phyloP scores from a whole-genome alignment of 192 early-diverging fungal genomes.

The Gonapodya prolifera region DNA sequence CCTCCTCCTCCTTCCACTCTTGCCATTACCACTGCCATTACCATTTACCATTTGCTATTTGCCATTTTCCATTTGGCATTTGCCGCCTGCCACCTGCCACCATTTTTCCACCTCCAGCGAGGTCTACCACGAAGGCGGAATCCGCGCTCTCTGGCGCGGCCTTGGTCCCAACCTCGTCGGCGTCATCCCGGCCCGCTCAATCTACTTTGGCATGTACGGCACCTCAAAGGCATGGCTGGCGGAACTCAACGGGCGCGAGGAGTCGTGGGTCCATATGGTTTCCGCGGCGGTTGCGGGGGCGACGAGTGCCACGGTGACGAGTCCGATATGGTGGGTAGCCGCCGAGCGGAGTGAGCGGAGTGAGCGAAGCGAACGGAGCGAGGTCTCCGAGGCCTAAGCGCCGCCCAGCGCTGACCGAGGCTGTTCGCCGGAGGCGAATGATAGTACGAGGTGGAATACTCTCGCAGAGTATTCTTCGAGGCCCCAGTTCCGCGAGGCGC shows the following conservation, averaged over 20 bases:
- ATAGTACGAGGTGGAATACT: no score
- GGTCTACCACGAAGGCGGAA: slow-evolving; percentile 64
- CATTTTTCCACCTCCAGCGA: slow-evolving; percentile 25
- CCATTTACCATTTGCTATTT: slow-evolving; percentile 5
- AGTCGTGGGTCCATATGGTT: slow-evolving; percentile 61
- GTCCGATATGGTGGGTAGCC: slow-evolving; percentile 73
- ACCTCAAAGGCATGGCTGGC: slow-evolving; percentile 74
- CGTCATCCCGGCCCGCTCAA: slow-evolving; percentile 89
- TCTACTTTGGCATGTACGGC: slow-evolving; percentile 87
- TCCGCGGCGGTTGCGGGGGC: slow-evolving; percentile 64
- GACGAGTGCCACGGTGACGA: slow-evolving; percentile 69
- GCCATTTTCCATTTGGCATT: slow-evolving; percentile 16
- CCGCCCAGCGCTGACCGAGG: no score
- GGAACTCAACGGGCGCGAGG: slow-evolving; percentile 63
- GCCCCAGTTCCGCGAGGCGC: no score
- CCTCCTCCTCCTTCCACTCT: slow-evolving; percentile 18
- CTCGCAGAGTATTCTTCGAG: no score
- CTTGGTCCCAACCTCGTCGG: slow-evolving; percentile 85
- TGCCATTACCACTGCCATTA: neutral
- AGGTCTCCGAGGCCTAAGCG: no score
- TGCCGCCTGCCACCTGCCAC: slow-evolving; percentile 34
- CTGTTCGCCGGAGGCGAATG: no score
- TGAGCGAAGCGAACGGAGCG: neutral
- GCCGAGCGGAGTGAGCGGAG: no score
- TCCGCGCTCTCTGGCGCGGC: slow-evolving; percentile 83